Conservation (phyloP, 2,329 filamentous ascomycete genomes). For the Penicillium sp. region DNA sequence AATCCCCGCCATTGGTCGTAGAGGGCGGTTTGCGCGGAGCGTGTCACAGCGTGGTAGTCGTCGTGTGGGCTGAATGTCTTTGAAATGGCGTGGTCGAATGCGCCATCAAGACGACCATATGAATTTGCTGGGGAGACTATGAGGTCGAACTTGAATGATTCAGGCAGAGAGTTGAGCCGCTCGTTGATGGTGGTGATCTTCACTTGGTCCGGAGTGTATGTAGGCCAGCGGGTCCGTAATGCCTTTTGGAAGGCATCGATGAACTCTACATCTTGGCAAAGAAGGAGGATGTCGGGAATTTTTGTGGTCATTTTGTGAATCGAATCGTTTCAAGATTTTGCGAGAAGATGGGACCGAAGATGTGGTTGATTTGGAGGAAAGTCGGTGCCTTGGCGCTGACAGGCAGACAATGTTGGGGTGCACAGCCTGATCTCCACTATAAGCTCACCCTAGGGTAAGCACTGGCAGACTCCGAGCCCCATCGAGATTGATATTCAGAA, state of each 20-base stretch:
- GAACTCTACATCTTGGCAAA: slow-evolving; percentile 47
- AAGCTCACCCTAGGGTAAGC: too few species aligned
- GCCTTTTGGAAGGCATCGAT: slow-evolving; percentile 48
- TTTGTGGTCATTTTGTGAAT: slow-evolving; percentile 28
- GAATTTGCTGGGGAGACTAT: slow-evolving; percentile 61
- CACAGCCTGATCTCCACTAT: neutral
- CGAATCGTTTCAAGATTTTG: neutral
- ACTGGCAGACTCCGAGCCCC: neutral
- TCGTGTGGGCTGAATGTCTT: slow-evolving; percentile 46
- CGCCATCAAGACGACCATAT: slow-evolving; percentile 59
- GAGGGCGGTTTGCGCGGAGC: slow-evolving; percentile 48
- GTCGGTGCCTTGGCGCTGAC: neutral
- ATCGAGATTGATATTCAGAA: too few species aligned
- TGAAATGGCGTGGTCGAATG: slow-evolving; percentile 60
- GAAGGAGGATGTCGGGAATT: slow-evolving; percentile 48
- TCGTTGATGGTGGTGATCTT: slow-evolving; percentile 41
- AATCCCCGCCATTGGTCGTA: slow-evolving; percentile 57
- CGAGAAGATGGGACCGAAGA: neutral
- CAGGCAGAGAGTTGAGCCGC: slow-evolving; percentile 44
- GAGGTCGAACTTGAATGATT: slow-evolving; percentile 48
- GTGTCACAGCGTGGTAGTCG: slow-evolving; percentile 55
- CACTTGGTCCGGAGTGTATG: slow-evolving; percentile 35
- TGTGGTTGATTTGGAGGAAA: neutral
- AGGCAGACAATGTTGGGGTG: neutral
- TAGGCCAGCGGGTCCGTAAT: slow-evolving; percentile 35